Evolutionary conservation across 305 asterid genomes (phyloP), one percentile per base, ranked within the genome.

Genomic region (Rubia peregrina): DNA sequence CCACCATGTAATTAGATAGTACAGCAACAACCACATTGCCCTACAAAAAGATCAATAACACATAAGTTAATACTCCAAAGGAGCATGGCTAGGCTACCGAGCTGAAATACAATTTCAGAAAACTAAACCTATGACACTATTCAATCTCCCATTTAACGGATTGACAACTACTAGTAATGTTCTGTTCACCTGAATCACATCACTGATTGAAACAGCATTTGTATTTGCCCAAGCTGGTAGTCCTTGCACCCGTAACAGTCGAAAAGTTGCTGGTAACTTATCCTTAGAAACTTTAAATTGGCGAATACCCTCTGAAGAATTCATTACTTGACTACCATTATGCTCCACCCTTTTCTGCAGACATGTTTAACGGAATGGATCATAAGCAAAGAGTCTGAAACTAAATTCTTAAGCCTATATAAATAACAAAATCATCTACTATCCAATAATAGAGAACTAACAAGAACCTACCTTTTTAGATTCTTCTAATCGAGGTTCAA

Each of bases 1-100:
- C 99, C 74, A 93, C 90, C 99, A 94, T 94, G 86, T 94, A 94
- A 84, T 94, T 94, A 30, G 98, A 91, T 60, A 94, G 86, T 75
- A 94, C 70, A 70, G 99, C 96, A 21, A 88, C 75, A 26, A 82
- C 84, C 73, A 91, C 90, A 79, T 88, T 63, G 17, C 97, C 99
- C 99, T 94, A 74, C 79, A 81, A 61, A 71, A 41, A 74, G 73
- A 79, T 0, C 9, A 61, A 30, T 30, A 30, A 74, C 3, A 38
- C 16, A 33, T 60, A 14, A 70, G 67, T 65, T 42, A 41, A 7
- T 24, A 6, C 9, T 70, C 42, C 4, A 19, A 17, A 57, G 22
- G 24, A 24, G 41, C 21, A 3, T 44, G 19, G 0, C 19, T 40
- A 17, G 17, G 60, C 19, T 44, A 59, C 8, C 22, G 11, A 70